phyloP scores from a whole-genome alignment of 345 rosid genomes.

The Hibiscus tridactylites region DNA sequence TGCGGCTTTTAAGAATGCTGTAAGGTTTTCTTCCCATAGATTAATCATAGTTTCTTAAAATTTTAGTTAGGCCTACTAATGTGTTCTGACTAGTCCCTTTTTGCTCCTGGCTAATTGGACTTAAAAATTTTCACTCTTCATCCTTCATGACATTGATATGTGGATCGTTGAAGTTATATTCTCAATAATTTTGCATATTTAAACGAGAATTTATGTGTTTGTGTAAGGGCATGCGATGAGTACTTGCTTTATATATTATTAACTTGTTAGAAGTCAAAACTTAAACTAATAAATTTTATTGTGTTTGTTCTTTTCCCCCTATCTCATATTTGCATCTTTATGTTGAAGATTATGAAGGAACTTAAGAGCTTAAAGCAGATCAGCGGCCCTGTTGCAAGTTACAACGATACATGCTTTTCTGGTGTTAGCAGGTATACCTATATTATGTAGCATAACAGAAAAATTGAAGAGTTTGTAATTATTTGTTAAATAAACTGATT shows the following conservation, averaged over 20 bases:
- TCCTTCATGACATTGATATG: neutral
- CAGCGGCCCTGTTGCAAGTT: conserved; percentile 82
- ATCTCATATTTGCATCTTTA: conserved; percentile 13
- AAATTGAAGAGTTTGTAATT: neutral
- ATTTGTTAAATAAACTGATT: neutral
- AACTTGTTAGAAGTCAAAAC: neutral
- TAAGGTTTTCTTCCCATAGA: conserved; percentile 25
- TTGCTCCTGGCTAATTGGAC: neutral
- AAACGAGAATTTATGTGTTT: too few relatives aligned
- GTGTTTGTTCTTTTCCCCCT: neutral
- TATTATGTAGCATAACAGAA: conserved; percentile 11
- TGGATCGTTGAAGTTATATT: neutral
- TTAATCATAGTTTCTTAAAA: neutral
- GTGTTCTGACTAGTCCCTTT: neutral
- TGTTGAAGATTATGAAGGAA: conserved; percentile 54
- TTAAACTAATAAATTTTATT: neutral
- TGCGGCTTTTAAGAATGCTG: conserved; percentile 66
- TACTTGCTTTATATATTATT: neutral
- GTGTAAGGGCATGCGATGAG: neutral
- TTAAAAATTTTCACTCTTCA: neutral
- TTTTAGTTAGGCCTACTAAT: neutral
- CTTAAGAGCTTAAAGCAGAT: conserved; percentile 53
- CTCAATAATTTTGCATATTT: neutral
- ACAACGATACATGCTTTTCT: conserved; percentile 79
- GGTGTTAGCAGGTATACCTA: conserved; percentile 50